Percentiles rank a stretch among this genome's conserved stretches.
These are phyloP conservation scores for Colletotrichum plurivorum DNA, from an alignment of 2,329 filamentous ascomycete species.

Conservation along the genomic window DNA sequence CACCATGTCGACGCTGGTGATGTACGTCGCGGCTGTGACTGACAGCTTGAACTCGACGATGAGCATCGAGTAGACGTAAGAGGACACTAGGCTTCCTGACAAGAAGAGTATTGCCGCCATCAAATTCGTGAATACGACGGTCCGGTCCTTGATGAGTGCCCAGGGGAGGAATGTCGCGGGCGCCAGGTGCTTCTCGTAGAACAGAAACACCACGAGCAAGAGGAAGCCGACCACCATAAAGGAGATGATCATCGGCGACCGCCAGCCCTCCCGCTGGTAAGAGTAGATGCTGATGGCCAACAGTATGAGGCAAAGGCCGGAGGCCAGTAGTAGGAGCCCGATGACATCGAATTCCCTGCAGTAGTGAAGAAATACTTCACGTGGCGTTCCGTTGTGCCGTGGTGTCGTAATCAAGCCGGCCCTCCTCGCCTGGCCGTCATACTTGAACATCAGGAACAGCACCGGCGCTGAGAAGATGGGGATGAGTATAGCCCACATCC, in stretches of 20 bases:
- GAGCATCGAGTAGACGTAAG: conserved; percentile 51
- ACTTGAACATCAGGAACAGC: conserved; percentile 19
- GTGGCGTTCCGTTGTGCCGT: not conserved
- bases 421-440: conserved; percentile 3
- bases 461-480: not conserved
- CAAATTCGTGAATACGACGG: conserved; percentile 45
- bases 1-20: conserved; percentile 51
- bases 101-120: conserved; percentile 45
- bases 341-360: conserved; percentile 42
- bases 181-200: conserved; percentile 67
- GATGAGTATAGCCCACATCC: conserved; percentile 1
- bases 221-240: conserved; percentile 66
- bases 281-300: conserved; percentile 62
- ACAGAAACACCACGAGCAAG: conserved; percentile 60
- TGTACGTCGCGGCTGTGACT: conserved; percentile 47
- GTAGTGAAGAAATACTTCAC: not conserved
- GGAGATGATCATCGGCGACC: conserved; percentile 59
- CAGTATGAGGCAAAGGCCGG: conserved; percentile 65
- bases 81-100: conserved; percentile 42
- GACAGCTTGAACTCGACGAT: conserved; percentile 57
- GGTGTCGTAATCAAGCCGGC: not conserved
- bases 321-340: conserved; percentile 66
- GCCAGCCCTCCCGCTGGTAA: conserved; percentile 54
- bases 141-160: conserved; percentile 58
- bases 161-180: conserved; percentile 66